Evolutionary conservation across 2,329 filamentous ascomycete genomes (phyloP).

Genomic region (Elsinoe batatas): DNA sequence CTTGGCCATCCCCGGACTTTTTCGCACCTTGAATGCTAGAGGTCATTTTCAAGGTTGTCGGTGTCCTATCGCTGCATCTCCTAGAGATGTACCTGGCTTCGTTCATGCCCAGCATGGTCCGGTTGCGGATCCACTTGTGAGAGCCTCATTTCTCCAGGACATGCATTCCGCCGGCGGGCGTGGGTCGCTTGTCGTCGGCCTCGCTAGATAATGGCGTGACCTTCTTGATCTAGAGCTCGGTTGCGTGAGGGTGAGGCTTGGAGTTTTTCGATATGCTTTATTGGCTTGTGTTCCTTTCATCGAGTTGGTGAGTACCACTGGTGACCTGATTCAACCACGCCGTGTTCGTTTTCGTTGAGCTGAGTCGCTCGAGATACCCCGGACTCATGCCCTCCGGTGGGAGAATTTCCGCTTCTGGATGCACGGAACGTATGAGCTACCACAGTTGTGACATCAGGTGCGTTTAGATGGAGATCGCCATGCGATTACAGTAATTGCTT

Average conservation of each 20-base stretch:
- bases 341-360: not conserved
- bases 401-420: not conserved
- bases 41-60: not conserved
- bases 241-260: not conserved
- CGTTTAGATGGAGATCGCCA: too few species aligned
- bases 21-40: not conserved
- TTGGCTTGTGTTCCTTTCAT: not conserved
- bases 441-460: not conserved
- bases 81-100: not conserved
- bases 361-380: not conserved
- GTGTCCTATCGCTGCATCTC: constrained; percentile 8
- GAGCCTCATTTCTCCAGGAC: not conserved
- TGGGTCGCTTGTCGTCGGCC: not conserved
- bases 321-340: not conserved
- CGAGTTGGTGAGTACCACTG: not conserved
- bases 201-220: not conserved
- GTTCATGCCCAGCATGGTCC: not conserved
- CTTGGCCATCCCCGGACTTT: constrained; percentile 7
- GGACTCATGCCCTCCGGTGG: not conserved
- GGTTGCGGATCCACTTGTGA: not conserved
- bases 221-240: not conserved
- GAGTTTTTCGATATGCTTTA: not conserved
- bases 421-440: not conserved
- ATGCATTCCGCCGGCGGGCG: not conserved
- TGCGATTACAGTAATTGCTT: too few species aligned